Percentiles rank a stretch among this genome's conserved stretches.
Conservation (phyloP, 2,329 filamentous ascomycete species). For the Stagonosporopsis cucurbitacearum region DNA sequence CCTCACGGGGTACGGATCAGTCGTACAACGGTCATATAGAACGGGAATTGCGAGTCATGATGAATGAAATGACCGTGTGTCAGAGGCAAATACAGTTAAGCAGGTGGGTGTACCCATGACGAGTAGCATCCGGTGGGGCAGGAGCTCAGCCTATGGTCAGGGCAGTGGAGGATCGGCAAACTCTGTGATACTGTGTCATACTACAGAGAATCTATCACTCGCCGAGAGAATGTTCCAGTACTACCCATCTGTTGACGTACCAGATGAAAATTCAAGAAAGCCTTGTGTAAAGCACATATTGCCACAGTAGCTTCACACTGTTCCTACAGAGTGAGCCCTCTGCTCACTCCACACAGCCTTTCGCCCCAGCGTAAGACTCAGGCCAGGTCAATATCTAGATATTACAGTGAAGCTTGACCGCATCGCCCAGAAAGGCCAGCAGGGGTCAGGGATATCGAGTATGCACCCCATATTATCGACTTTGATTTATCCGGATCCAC, state of each 20-base stretch:
- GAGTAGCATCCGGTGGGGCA: not conserved
- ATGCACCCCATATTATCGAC: slow-evolving; percentile 18
- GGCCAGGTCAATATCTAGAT: slow-evolving; percentile 9
- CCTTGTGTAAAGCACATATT: not conserved
- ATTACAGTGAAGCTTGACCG: slow-evolving; percentile 12
- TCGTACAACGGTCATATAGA: not conserved
- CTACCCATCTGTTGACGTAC: no score
- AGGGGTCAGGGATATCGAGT: slow-evolving; percentile 2
- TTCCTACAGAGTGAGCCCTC: not conserved
- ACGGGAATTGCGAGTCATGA: not conserved
- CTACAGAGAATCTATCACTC: not conserved
- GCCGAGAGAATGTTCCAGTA: not conserved
- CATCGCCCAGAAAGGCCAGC: not conserved
- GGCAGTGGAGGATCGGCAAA: not conserved
- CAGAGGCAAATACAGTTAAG: not conserved
- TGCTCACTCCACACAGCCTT: not conserved
- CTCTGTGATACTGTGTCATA: not conserved
- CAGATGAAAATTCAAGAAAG: no score
- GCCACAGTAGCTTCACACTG: not conserved
- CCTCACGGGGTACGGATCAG: not conserved
- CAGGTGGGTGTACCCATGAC: not conserved
- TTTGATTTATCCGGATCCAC: slow-evolving; percentile 16
- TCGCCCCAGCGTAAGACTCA: slow-evolving; percentile 16
- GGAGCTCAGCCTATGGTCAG: not conserved
- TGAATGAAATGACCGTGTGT: not conserved